Evolutionary conservation across 2,329 filamentous ascomycete species (phyloP).

Genomic region (Penicillium verrucosum): DNA sequence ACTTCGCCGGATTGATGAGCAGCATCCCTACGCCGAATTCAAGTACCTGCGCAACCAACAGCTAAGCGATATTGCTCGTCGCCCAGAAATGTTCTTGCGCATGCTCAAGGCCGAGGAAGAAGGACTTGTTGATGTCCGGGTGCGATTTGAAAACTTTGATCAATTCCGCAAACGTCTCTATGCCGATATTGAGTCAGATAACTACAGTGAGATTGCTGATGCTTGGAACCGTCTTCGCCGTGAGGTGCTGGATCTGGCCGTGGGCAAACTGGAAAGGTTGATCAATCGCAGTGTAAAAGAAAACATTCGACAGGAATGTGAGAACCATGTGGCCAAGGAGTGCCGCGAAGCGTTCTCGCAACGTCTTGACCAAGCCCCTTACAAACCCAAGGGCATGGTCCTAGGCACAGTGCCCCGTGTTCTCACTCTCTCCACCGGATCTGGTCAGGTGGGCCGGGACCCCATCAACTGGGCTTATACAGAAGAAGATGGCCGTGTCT

Average conservation of each 20-base stretch:
- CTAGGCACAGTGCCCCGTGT: slow-evolving; percentile 85
- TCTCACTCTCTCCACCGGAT: slow-evolving; percentile 80
- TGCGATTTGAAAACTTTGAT: slow-evolving; percentile 71
- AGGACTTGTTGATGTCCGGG: slow-evolving; percentile 79
- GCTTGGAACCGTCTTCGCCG: slow-evolving; percentile 88
- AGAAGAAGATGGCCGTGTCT: slow-evolving; percentile 83
- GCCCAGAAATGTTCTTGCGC: slow-evolving; percentile 87
- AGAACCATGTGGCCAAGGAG: slow-evolving; percentile 82
- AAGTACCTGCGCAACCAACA: slow-evolving; percentile 93
- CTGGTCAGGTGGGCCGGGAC: slow-evolving; percentile 69
- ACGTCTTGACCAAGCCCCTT: slow-evolving; percentile 91
- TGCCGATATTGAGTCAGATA: slow-evolving; percentile 85
- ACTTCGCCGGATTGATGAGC: slow-evolving; percentile 85
- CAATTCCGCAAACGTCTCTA: slow-evolving; percentile 75
- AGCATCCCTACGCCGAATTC: slow-evolving; percentile 95
- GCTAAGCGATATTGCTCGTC: slow-evolving; percentile 72
- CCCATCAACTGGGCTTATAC: slow-evolving; percentile 89
- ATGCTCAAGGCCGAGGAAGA: slow-evolving; percentile 98
- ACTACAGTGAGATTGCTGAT: slow-evolving; percentile 90
- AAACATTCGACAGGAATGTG: slow-evolving; percentile 86
- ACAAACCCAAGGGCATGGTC: slow-evolving; percentile 89
- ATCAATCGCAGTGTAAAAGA: slow-evolving; percentile 94
- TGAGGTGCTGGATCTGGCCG: slow-evolving; percentile 77
- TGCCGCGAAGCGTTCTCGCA: slow-evolving; percentile 87
- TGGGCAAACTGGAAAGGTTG: slow-evolving; percentile 75